These are phyloP conservation scores for Umbelopsis sp. DNA, from an alignment of 371 early-diverging fungal species.

Conservation along the genomic window DNA sequence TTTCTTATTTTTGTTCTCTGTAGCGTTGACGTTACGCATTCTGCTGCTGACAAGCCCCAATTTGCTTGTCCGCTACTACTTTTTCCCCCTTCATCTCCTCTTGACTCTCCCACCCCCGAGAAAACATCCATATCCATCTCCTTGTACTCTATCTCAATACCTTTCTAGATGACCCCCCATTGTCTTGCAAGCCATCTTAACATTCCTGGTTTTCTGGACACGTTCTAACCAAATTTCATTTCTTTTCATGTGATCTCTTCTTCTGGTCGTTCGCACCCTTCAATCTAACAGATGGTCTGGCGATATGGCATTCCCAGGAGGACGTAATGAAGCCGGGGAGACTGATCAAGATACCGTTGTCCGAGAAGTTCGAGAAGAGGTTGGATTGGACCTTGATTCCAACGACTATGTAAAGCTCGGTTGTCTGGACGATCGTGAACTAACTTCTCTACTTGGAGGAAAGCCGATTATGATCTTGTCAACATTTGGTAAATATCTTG, in stretches of 20 bases:
- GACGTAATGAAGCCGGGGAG: slow-evolving; percentile 66
- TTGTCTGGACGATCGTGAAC: slow-evolving; percentile 65
- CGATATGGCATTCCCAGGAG: slow-evolving; percentile 79
- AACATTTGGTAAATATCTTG: slow-evolving; percentile 54
- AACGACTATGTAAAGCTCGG: slow-evolving; percentile 58
- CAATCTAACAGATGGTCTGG: slow-evolving; percentile 59
- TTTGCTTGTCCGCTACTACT: background rate
- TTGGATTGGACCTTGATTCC: slow-evolving; percentile 59
- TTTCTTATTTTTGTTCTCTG: slow-evolving; percentile 13
- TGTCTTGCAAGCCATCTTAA: slow-evolving; percentile 12
- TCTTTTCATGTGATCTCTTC: background rate
- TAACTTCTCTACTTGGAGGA: slow-evolving; percentile 53
- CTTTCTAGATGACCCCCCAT: background rate
- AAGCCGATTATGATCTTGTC: slow-evolving; percentile 63
- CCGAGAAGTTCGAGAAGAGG: slow-evolving; percentile 72
- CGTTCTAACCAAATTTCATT: slow-evolving; percentile 4
- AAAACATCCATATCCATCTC: background rate
- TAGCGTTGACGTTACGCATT: background rate
- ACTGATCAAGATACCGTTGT: slow-evolving; percentile 68
- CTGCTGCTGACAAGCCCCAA: background rate
- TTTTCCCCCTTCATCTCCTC: background rate
- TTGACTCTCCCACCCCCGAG: slow-evolving; percentile 2
- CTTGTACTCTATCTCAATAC: background rate
- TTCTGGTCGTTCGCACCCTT: background rate
- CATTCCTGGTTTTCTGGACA: background rate